Conservation (phyloP, 306 rosid genomes). For the Dicorynia guianensis region DNA sequence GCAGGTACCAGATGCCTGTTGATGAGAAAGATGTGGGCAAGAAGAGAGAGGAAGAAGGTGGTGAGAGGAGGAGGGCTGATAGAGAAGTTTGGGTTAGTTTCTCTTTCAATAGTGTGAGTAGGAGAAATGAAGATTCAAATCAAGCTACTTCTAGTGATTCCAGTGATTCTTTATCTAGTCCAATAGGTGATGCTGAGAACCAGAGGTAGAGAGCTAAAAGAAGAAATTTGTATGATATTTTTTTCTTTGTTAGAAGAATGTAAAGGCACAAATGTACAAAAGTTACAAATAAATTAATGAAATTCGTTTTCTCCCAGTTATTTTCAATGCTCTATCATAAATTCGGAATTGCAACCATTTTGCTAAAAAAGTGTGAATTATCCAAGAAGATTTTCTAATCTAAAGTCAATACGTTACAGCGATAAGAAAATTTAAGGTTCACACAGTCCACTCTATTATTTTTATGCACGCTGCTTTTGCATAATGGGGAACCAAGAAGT, state of each 20-base stretch:
- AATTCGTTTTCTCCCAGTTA: background rate
- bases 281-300: slow-evolving; percentile 27
- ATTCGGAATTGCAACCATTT: background rate
- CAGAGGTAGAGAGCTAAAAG: slow-evolving; percentile 25
- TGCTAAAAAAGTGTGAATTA: background rate
- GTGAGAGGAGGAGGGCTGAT: slow-evolving; percentile 44
- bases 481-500: background rate
- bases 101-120: slow-evolving; percentile 48
- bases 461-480: slow-evolving; percentile 28
- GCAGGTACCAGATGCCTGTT: slow-evolving; percentile 75
- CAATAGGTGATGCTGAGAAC: slow-evolving; percentile 27
- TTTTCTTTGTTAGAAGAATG: slow-evolving; percentile 34
- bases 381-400: background rate
- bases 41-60: slow-evolving; percentile 48
- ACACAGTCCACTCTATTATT: slow-evolving; percentile 17
- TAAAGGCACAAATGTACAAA: slow-evolving; percentile 40
- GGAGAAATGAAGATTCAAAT: slow-evolving; percentile 43
- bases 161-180: slow-evolving; percentile 38
- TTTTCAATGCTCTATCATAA: background rate
- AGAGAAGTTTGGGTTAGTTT: slow-evolving; percentile 75
- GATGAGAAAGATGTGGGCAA: slow-evolving; percentile 59
- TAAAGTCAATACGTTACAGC: slow-evolving; percentile 18
- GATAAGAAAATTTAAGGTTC: slow-evolving; percentile 24
- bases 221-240: background rate
- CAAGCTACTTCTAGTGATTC: slow-evolving; percentile 48